These are phyloP conservation scores for Ceratobasidium sp. DNA, from an alignment of 1,284 basidiomycete genomes.

Conservation along the genomic window DNA sequence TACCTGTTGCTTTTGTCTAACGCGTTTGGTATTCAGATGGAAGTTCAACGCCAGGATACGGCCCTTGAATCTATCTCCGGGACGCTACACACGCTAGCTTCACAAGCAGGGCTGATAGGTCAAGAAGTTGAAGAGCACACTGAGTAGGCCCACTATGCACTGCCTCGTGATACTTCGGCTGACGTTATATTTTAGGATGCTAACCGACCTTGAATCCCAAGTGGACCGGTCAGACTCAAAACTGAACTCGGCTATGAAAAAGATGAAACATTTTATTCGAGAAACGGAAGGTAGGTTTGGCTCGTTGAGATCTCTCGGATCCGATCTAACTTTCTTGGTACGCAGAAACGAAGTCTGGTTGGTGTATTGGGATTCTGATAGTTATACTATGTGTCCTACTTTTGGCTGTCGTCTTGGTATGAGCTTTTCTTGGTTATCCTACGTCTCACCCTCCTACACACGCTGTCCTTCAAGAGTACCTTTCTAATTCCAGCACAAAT, in stretches of 20 bases:
- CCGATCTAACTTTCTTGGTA: constrained; percentile 8
- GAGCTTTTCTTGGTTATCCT: constrained; percentile 47
- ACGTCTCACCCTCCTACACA: neutral
- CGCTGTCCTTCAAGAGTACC: too few relatives aligned
- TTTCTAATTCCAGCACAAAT: too few relatives aligned
- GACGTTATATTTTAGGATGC: constrained; percentile 68
- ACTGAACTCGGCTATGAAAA: constrained; percentile 75
- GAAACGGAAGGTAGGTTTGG: constrained; percentile 78
- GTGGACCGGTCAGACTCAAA: constrained; percentile 83
- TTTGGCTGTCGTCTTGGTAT: constrained; percentile 66
- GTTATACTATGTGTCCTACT: constrained; percentile 66
- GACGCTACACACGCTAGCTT: constrained; percentile 81
- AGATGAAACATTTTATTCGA: constrained; percentile 83
- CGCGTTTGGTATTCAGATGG: too few relatives aligned
- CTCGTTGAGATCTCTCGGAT: neutral
- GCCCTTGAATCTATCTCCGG: constrained; percentile 88
- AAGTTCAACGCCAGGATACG: constrained; percentile 87
- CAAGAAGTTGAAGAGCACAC: constrained; percentile 89
- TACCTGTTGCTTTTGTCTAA: too few relatives aligned
- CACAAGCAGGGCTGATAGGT: constrained; percentile 92
- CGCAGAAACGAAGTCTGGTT: constrained; percentile 78
- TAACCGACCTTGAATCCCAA: constrained; percentile 81
- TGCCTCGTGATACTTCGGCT: neutral
- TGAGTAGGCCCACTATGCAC: constrained; percentile 68
- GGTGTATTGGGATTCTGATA: constrained; percentile 72